Conservation (phyloP, 2,329 filamentous ascomycete species). For the Phymatotrichopsis omnivora region DNA sequence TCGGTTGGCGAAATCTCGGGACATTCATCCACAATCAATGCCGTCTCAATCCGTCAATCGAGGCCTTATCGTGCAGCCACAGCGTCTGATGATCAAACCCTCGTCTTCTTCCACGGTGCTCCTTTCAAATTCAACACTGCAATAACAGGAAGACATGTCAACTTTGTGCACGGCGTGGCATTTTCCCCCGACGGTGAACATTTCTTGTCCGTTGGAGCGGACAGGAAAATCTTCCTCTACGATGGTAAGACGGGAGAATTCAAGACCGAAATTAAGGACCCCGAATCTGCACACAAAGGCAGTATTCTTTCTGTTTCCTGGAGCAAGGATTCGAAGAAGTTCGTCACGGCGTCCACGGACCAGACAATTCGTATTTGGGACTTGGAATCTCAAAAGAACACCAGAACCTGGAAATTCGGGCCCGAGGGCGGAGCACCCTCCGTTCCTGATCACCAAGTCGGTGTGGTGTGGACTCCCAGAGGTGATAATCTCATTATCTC, state of each 20-base stretch:
- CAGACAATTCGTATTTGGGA: slow-evolving; percentile 96
- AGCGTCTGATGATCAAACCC: slow-evolving; percentile 75
- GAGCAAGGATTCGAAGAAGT: slow-evolving; percentile 72
- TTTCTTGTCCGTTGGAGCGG: slow-evolving; percentile 83
- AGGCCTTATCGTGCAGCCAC: slow-evolving; percentile 86
- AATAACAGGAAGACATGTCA: slow-evolving; percentile 65
- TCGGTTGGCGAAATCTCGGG: slow-evolving; percentile 89
- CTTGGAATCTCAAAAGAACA: slow-evolving; percentile 61
- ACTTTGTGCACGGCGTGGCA: slow-evolving; percentile 76
- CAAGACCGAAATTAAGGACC: slow-evolving; percentile 55
- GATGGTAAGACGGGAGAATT: slow-evolving; percentile 91
- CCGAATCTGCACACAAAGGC: slow-evolving; percentile 76
- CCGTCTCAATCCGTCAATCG: slow-evolving; percentile 79
- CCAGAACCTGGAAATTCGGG: slow-evolving; percentile 78
- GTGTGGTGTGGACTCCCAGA: slow-evolving; percentile 78
- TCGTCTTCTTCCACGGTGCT: slow-evolving; percentile 87
- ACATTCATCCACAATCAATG: slow-evolving; percentile 83
- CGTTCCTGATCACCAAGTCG: slow-evolving; percentile 80
- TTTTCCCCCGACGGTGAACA: slow-evolving; percentile 80
- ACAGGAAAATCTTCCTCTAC: slow-evolving; percentile 85
- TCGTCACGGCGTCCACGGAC: slow-evolving; percentile 88
- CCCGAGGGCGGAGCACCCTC: slow-evolving; percentile 55
- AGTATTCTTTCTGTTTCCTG: slow-evolving; percentile 90
- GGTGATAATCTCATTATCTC: slow-evolving; percentile 83
- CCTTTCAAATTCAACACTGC: slow-evolving; percentile 96